Base-by-base conservation (phyloP, 306 rosid species). In the Ceratonia siliqua region DNA sequence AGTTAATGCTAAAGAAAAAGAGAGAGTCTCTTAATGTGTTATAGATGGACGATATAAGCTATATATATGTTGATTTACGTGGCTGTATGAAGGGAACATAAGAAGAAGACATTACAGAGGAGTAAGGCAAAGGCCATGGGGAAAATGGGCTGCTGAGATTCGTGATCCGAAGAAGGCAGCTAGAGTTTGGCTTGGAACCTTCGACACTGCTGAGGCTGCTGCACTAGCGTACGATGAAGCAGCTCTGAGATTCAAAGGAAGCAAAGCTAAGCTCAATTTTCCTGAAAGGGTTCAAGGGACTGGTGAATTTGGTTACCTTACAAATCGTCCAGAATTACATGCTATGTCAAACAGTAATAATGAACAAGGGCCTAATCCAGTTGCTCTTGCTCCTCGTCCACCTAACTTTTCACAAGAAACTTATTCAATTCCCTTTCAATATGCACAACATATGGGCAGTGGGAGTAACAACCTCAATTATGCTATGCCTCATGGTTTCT, bases 51-150 rank as follows among this genome's bases (percentile, higher is more conserved):
- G n/a, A 2, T 9, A 24, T 67, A 13, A 5, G 12, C 15, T 18
- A 21, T 21, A 11, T 48, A 8, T 49, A 8, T 28, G 24, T 72
- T 57, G 57, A 59, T 59, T 28, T 43, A 45, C 3, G 4, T 45
- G 6, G 39, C 17, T 59, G 42, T n/a, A 20, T 55, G 84, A 63
- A 87, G 89, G 87, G 46, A 74, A 42, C 54, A 41, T 36, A 32
- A 77, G 84, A 77, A 86, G 80, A 68, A 86, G 90, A 62, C 93
- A 90, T 80, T 93, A 93, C 35, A 89, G 98, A 85, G 98, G 98
- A 57, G 98, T 93, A 30, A 85, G 98, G 74, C 96, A 89, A 45
- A 75, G 98, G n/a, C 96, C 96, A 22, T 90, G 96, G 96, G 98
- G 98, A 0, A 93, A 90, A 8, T 93, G 96, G 96, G 98, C 98